Evolutionary conservation across 257 asterid genomes (phyloP), one percentile per base, ranked within the genome.

Genomic region (Ilex aquifolium): DNA sequence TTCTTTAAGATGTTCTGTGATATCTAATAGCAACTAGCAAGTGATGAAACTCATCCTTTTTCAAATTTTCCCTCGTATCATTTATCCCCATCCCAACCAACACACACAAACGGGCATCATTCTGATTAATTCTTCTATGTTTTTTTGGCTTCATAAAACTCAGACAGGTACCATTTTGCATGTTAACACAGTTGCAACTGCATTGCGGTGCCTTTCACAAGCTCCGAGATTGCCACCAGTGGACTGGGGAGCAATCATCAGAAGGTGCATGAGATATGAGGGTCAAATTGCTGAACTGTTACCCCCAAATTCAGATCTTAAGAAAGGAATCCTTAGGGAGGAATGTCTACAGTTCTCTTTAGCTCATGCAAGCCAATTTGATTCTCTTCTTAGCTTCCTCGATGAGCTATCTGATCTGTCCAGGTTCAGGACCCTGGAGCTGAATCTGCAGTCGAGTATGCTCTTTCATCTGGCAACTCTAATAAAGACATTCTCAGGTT

Each of bases 241-340:
- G 68, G 99, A 90, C 56, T 93, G 97, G 99, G 92, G 88, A 65
- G 68, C 85, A 65, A 67, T 84, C 42, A 60, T 79, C 68, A 81
- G 95, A 68, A 75, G 85, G 57, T 87, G 89, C 84, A 89, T 90
- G 99, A 87, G 81, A 79, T 87, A 82, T 31, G 85, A 87, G 68
- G 77, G 77, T 56, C 88, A 73, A 72, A 79, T 71, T 79, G 82
- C 77, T 69, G 80, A 76, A 62, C 69, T 74, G 68, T 75, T 69
- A 59, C 52, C 62, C 42, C 60, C 42, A 21, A 83, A 69, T 68
- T 64, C 67, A 60, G 63, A 80, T 55, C 13, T 66, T 16, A 70
- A 68, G 77, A 82, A 66, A 72, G 82, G 89, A 80, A 77, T 73
- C 72, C 82, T 93, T 44, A 79, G 95, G 77, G 90, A 82, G 81